Conservation (phyloP, 1,139 yeast species). For the Yamadazyma spencermartinsiae region DNA sequence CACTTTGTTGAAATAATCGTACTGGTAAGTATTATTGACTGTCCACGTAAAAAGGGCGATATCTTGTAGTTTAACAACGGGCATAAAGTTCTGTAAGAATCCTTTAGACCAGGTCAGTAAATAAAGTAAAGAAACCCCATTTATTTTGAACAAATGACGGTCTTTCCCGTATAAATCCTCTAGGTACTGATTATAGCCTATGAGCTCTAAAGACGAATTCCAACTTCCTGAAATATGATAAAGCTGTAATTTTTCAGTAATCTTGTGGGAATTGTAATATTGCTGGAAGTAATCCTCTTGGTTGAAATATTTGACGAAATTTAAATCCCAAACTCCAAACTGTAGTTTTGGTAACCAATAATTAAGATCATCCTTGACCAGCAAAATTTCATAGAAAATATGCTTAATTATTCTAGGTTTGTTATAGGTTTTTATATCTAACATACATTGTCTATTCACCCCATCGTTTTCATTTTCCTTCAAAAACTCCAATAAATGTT, state of each 20-base stretch:
- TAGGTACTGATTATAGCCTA: constrained; percentile 39
- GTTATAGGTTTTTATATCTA: constrained; percentile 79
- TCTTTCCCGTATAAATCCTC: constrained; percentile 24
- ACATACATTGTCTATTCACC: constrained; percentile 36
- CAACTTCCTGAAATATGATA: constrained; percentile 39
- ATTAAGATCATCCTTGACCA: constrained; percentile 47
- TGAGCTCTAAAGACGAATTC: constrained; percentile 34
- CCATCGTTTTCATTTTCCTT: constrained; percentile 30
- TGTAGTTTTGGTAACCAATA: constrained; percentile 72
- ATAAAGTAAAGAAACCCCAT: constrained; percentile 43
- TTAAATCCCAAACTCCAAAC: constrained; percentile 80
- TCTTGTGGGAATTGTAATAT: constrained; percentile 16
- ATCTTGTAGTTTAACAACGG: constrained; percentile 39
- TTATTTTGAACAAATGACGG: constrained; percentile 28
- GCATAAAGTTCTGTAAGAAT: constrained; percentile 38
- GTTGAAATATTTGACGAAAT: constrained; percentile 56
- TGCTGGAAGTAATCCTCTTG: constrained; percentile 40
- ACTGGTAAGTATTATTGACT: constrained; percentile 55
- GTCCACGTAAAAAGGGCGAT: constrained; percentile 81
- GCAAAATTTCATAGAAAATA: constrained; percentile 50
- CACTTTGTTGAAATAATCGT: constrained; percentile 39
- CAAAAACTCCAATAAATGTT: constrained; percentile 61
- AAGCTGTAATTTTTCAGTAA: constrained; percentile 31
- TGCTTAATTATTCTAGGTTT: constrained; percentile 56
- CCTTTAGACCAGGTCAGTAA: constrained; percentile 41